Evolutionary conservation across 2,329 filamentous ascomycete genomes (phyloP), one percentile per base, ranked within the genome.

Genomic region (Trichoderma lentiforme): DNA sequence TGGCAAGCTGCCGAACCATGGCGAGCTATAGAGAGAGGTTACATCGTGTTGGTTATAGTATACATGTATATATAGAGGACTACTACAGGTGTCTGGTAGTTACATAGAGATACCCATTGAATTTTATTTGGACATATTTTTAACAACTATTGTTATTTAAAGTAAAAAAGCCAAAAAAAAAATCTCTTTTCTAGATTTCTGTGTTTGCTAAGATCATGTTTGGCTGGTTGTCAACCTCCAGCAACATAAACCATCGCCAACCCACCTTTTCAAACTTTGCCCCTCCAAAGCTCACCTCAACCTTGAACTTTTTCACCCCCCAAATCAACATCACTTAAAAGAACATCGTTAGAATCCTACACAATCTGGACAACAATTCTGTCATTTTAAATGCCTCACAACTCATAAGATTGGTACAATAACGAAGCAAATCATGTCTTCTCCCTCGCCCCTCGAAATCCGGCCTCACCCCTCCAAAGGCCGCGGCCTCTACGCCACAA

Each of bases 401-500:
- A 9, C n/a, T 24, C n/a, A 18, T 30, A 21, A 62, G 14, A 21
- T 21, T 21, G 21, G 21, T 21, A 21, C 21, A 21, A 21, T 21
- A 21, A 21, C 21, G 21, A 56, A 62, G 26, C n/a, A 36, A 28
- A 39, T 6, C 5, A 69, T 39, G 51, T 65, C 64, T 32, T 30
- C 62, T 28, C 12, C 21, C 21, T 58, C 75, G 3, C 70, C 74
- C 30, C 72, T 81, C n/a, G 68, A 79, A 47, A 68, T 80, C 56
- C 78, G 76, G 24, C 64, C 73, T 15, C 77, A 80, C 69, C 71
- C 77, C 21, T 74, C 70, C 77, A 84, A 82, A 67, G 86, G 85
- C 72, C 86, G 87, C 74, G 80, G 81, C 71, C 81, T 90, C 36
- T 78, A 80, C 70, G 82, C 86, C 39, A 81, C 82, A 21, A 80